Evolutionary conservation across 192 early-diverging fungal genomes (phyloP).

Genomic region (Pilaira anomala): DNA sequence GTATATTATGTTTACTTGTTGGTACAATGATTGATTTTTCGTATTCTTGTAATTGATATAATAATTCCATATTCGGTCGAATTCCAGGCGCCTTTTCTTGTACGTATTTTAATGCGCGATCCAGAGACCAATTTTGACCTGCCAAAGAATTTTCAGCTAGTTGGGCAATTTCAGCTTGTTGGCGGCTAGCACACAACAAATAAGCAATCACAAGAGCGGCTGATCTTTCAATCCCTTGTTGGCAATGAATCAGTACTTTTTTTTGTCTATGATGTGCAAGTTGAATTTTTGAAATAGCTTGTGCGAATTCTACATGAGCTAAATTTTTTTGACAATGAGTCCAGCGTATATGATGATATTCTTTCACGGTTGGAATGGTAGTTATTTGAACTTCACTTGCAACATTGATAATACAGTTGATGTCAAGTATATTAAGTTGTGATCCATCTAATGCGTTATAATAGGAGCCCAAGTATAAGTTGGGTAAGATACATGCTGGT

Average conservation of each 20-base stretch:
- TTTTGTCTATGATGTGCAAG: slow-evolving; percentile 45
- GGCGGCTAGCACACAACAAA: slow-evolving; percentile 61
- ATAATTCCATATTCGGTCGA: slow-evolving; percentile 76
- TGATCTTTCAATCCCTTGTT: slow-evolving; percentile 83
- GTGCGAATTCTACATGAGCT: slow-evolving; percentile 48
- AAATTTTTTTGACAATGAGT: slow-evolving; percentile 69
- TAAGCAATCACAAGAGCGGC: slow-evolving; percentile 85
- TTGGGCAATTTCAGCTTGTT: slow-evolving; percentile 7
- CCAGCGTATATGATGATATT: slow-evolving; percentile 65
- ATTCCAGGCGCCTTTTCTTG: slow-evolving; percentile 64
- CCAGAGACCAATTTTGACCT: slow-evolving; percentile 50
- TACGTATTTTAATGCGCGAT: slow-evolving; percentile 75
- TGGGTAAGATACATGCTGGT: slow-evolving; percentile 63
- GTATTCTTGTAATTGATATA: slow-evolving; percentile 74
- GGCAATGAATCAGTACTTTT: slow-evolving; percentile 80
- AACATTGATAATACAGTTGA: slow-evolving; percentile 67
- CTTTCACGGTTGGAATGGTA: slow-evolving; percentile 24
- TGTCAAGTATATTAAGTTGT: slow-evolving; percentile 44
- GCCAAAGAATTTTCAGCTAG: slow-evolving; percentile 51
- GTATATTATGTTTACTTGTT: background rate
- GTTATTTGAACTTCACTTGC: slow-evolving; percentile 58
- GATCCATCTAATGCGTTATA: slow-evolving; percentile 53
- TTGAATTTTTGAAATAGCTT: slow-evolving; percentile 69
- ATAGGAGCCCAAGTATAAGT: slow-evolving; percentile 63
- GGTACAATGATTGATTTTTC: slow-evolving; percentile 35